phyloP scores from a whole-genome alignment of 1,284 basidiomycete genomes.

The Boletellus deceptivus region DNA sequence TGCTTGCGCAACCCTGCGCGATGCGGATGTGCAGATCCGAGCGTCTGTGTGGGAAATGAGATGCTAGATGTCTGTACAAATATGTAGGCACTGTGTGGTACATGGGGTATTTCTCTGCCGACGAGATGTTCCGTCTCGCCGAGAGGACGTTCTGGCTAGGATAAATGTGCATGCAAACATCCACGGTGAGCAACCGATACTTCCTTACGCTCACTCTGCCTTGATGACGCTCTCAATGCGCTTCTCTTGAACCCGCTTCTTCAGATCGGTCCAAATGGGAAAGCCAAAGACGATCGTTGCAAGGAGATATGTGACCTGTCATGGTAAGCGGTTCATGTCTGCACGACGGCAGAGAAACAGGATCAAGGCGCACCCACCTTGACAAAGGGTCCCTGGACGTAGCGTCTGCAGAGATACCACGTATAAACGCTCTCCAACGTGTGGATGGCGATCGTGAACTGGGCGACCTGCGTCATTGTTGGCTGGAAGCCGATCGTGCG shows the following conservation, averaged over 20 bases:
- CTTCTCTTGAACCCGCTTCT: slow-evolving; percentile 57
- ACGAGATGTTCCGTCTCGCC: too few species aligned
- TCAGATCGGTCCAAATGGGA: slow-evolving; percentile 46
- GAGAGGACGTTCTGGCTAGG: too few species aligned
- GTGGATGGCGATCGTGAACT: slow-evolving; percentile 38
- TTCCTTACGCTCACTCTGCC: slow-evolving; percentile 36
- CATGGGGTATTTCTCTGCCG: too few species aligned
- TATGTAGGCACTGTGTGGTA: too few species aligned
- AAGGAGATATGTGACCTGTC: slow-evolving; percentile 50
- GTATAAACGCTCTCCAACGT: slow-evolving; percentile 54
- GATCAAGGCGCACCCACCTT: slow-evolving; percentile 46
- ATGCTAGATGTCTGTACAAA: too few species aligned
- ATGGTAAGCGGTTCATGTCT: not conserved
- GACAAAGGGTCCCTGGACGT: slow-evolving; percentile 49
- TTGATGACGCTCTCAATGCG: slow-evolving; percentile 78
- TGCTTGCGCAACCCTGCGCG: too few species aligned
- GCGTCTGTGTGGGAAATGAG: too few species aligned
- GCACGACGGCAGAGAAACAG: slow-evolving; percentile 1
- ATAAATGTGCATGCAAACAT: too few species aligned
- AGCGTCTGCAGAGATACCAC: slow-evolving; percentile 50
- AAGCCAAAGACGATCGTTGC: slow-evolving; percentile 46
- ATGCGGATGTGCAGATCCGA: too few species aligned
- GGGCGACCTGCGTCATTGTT: not conserved
- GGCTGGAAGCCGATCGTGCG: slow-evolving; percentile 21
- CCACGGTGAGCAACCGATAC: not conserved